Base-by-base conservation (phyloP, 352 stramenopile species). In the Globisporangium parvum region DNA sequence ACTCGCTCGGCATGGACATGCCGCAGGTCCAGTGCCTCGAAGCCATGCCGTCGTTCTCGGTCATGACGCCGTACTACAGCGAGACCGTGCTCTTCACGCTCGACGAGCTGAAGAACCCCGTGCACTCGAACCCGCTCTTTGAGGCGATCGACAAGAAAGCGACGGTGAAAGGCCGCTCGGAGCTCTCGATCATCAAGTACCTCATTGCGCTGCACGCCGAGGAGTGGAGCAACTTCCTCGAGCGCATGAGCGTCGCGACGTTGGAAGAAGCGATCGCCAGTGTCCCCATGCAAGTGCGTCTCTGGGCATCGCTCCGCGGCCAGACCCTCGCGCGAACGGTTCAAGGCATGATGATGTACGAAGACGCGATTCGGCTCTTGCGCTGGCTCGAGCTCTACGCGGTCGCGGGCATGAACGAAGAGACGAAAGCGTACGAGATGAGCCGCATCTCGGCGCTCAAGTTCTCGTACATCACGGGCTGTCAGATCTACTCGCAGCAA, bases 311-410 rank as follows among this genome's bases (percentile, higher is more conserved):
- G 4, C 73, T 91, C 61, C 79, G 86, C 48, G 84, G 84, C 5
- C 86, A 96, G 62, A 96, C 86, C 10, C 71, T 96, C 10, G 84
- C 82, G n/a, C 75, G 86, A 41, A 94, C 86, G 0, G 84, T 94
- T 0, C 83, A 93, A 50, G 86, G 86, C 18, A 94, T 96, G 80
- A 94, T 94, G 84, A 66, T 94, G 66, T 96, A 95, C 63, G 84
- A 94, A 71, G 82, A 94, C 35, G 82, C 84, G 1, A 80, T 95
- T 35, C 81, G 81, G n/a, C 67, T 95, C 11, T 57, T 95, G 24
- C 80, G 81, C 6, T 95, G 85, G 85, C 65, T 95, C 9, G 85
- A 95, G 57, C 55, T 95, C 26, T 88, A 85, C 57, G 77, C 75
- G 33, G 72, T 87, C 18, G 55, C 57, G 0, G 67, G 80, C 20